Evolutionary conservation across 2,329 filamentous ascomycete species (phyloP), one percentile per base, ranked within the genome.

Genomic region (Diplodia mutila): DNA sequence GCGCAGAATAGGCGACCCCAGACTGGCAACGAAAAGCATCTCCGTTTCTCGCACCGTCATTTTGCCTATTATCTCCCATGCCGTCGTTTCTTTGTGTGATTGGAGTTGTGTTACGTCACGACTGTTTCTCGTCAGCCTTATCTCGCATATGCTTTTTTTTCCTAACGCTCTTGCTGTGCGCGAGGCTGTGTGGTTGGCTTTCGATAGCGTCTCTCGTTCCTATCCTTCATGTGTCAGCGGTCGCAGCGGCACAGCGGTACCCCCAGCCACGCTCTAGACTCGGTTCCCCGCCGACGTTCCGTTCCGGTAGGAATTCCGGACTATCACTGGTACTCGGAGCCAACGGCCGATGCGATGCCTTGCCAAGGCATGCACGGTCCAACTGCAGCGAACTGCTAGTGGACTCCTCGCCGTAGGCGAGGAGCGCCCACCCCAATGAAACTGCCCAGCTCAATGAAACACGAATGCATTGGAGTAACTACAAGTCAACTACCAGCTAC

Each of bases 211-310:
- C 27, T 61, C 4, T 34, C 34, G 25, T 49, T 37, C 12, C 42
- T 29, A 32, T 18, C 32, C n/a, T 51, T 63, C 29, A 25, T 14
- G 42, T 59, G 34, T 59, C 55, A 59, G 34, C 55, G 34, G 55
- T 29, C 54, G 54, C 54, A 42, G 12, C 29, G 9, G 21, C n/a
- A n/a, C n/a, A n/a, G n/a, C n/a, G n/a, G n/a, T n/a, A 14, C 49
- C n/a, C 57, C 42, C 57, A 34, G 25, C 57, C 27, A 48, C 25
- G 27, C 29, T 23, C 23, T 11, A 7, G 25, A 7, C 29, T 63
- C 59, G 59, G 59, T 63, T 63, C 59, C 59, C 59, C 59, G 59
- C 59, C 59, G 37, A 14, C 59, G 18, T 51, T 63, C 59, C 59
- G 59, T 51, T 34, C 59, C 46, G 57, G 57, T 21, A 61, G 39